Conservation (phyloP, 1,284 basidiomycete species). For the Ustilago lituana region DNA sequence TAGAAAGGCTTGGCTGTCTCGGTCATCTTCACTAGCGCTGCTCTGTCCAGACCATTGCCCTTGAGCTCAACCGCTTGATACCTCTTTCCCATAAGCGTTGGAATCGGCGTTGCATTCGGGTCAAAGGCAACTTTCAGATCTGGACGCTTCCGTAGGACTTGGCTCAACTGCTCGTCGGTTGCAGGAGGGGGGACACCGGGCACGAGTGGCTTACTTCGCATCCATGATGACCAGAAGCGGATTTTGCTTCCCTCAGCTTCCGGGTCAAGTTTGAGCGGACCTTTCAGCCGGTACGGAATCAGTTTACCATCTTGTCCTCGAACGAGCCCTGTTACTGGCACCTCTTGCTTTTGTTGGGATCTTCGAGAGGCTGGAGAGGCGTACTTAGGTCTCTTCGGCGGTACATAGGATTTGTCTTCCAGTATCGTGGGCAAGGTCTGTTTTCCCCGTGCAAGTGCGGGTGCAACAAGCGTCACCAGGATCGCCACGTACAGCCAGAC, state of each 20-base stretch:
- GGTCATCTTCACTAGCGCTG: not conserved
- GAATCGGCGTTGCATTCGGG: not conserved
- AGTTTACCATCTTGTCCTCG: conserved; percentile 20
- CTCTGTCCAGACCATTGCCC: conserved; percentile 3
- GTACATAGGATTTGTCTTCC: not conserved
- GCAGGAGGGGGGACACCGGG: conserved; percentile 1
- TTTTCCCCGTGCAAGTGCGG: not conserved
- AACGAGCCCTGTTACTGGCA: conserved; percentile 6
- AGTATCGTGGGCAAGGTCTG: not conserved
- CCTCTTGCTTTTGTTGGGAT: not conserved
- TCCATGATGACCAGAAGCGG: too few species aligned
- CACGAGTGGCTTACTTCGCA: too few species aligned
- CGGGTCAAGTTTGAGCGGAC: not conserved
- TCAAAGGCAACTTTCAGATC: not conserved
- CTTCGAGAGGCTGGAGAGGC: too few species aligned
- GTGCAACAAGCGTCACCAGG: not conserved
- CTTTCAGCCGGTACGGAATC: not conserved
- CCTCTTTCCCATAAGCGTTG: conserved; percentile 1
- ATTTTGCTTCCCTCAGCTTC: too few species aligned
- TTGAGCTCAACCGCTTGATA: conserved; percentile 12
- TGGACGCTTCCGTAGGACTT: not conserved
- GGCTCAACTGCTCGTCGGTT: not conserved
- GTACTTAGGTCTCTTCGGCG: too few species aligned
- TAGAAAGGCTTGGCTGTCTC: conserved; percentile 6
- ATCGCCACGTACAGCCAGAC: not conserved